Conservation (phyloP, 257 asterid species). For the Asclepias syriaca region DNA sequence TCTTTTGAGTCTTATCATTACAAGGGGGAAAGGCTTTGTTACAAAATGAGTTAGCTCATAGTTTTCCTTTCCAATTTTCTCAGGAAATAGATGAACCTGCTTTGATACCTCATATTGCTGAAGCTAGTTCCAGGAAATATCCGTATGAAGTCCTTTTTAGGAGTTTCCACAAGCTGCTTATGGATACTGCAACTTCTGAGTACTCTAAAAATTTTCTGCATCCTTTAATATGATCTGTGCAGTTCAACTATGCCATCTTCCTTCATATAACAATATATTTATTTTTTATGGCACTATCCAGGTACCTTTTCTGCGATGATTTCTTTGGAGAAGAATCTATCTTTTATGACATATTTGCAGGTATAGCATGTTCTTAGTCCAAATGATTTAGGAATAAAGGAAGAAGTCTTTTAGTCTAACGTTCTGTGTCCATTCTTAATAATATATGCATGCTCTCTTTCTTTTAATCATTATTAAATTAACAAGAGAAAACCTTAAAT, state of each 20-base stretch:
- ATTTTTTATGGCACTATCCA: slow-evolving; percentile 31
- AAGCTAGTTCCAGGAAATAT: slow-evolving; percentile 91
- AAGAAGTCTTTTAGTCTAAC: background rate
- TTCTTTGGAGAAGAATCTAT: slow-evolving; percentile 91
- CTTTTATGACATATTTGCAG: slow-evolving; percentile 90
- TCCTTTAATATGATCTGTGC: slow-evolving; percentile 14
- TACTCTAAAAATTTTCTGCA: slow-evolving; percentile 26
- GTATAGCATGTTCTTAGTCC: slow-evolving; percentile 29
- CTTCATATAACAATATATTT: slow-evolving; percentile 2
- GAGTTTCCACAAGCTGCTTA: slow-evolving; percentile 96
- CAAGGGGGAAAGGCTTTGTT: background rate
- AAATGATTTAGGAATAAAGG: background rate
- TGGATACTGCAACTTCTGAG: slow-evolving; percentile 99
- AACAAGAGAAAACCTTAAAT: no score
- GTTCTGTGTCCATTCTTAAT: background rate
- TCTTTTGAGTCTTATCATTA: background rate
- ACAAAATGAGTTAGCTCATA: background rate
- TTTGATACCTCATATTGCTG: slow-evolving; percentile 96
- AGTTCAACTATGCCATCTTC: slow-evolving; percentile 1
- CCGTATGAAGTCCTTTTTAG: slow-evolving; percentile 99
- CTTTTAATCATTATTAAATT: background rate
- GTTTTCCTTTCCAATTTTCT: slow-evolving; percentile 12
- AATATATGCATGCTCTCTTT: background rate
- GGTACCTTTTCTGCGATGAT: slow-evolving; percentile 96
- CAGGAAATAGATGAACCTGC: slow-evolving; percentile 99